Conservation (phyloP, 176 grass and related monocot genomes). For the Carex cristatella region DNA sequence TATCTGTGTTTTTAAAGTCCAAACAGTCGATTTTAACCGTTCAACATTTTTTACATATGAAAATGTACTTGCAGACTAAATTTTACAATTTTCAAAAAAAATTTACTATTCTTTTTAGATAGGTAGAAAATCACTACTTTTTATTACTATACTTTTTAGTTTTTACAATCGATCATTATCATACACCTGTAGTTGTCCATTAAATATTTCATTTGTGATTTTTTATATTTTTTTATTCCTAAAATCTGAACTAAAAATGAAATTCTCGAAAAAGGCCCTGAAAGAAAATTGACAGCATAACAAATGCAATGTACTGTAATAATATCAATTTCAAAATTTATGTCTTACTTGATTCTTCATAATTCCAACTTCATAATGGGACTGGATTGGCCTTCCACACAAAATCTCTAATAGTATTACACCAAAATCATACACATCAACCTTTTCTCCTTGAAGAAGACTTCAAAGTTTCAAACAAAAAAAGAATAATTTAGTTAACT, state of each 20-base stretch:
- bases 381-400: slow-evolving; percentile 72
- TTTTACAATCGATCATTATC: too few species aligned
- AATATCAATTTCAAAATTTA: slow-evolving; percentile 1
- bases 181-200: too few species aligned
- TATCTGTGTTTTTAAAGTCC: too few species aligned
- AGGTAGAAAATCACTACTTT: too few species aligned
- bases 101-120: too few species aligned
- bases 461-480: slow-evolving; percentile 29
- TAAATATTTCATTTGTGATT: not conserved
- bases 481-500: not conserved
- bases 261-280: not conserved
- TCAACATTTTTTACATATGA: too few species aligned
- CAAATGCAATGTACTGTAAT: not conserved
- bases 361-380: slow-evolving; percentile 64
- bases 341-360: slow-evolving; percentile 67
- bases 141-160: too few species aligned
- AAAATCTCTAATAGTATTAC: slow-evolving; percentile 83
- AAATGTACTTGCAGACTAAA: too few species aligned
- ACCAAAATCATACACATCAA: slow-evolving; percentile 75
- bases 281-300: not conserved
- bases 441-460: slow-evolving; percentile 43
- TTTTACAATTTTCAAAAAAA: too few species aligned
- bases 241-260: not conserved
- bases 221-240: not conserved
- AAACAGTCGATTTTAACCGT: too few species aligned